Evolutionary conservation across 768 basidiomycete species (phyloP), one percentile per base, ranked within the genome.

Genomic region (Suillus variegatus): DNA sequence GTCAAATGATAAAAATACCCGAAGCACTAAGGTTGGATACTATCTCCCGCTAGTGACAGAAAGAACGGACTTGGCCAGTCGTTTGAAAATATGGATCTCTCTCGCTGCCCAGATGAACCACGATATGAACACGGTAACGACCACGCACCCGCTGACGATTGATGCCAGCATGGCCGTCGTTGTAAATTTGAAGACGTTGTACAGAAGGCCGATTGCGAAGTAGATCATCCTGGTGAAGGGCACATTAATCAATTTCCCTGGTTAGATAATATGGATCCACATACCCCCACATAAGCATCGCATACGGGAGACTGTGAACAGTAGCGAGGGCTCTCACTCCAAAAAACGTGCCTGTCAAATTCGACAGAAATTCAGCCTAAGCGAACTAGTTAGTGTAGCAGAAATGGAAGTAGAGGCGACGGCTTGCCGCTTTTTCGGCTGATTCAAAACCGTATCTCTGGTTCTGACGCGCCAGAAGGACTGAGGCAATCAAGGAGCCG

Each of bases 401-500:
- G 7, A 52, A 25, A 41, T 40, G 20, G 14, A 20, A 2, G 10
- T 25, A 18, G 4, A 1, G 38, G n/a, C 22, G n/a, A 62, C 12
- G 10, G 65, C 75, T 60, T 41, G 81, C 81, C 40, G 76, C 75
- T 61, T 74, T 74, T 0, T 65, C 54, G 1, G 72, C 73, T 10
- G 71, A 69, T 6, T 68, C 70, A 25, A 70, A 66, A 9, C 68
- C 66, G 47, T 70, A 73, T 0, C 68, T 70, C 40, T 78, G 76
- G 65, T 81, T 78, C 54, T 80, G 79, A 32, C 80, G 76, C 20
- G 74, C 69, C 0, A 83, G 74, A 14, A 81, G 64, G 18, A 79
- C 67, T 6, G 76, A 77, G 13, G 79, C 68, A 36, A 81, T 63
- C 60, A 79, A 74, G 51, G 75, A 74, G 3, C 75, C 76, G n/a